A percentile compares a stretch with the other conserved stretches of the same genome.
Evolutionary conservation across 2,329 filamentous ascomycete species (phyloP).

Genomic region (Teratosphaeria gauchensis): DNA sequence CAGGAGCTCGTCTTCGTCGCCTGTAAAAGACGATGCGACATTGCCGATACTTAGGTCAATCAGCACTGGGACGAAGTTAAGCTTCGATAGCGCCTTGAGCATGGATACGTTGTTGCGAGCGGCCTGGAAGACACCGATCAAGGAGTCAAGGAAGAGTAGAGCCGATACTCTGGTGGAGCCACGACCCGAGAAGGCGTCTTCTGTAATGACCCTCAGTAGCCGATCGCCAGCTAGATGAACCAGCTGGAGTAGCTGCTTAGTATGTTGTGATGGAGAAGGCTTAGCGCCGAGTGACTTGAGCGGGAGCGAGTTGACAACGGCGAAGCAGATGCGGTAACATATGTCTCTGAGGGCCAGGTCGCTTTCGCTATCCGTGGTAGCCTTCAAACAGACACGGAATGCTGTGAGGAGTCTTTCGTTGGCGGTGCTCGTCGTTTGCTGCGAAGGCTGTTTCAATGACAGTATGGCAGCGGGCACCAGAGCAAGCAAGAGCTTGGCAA

Average conservation of each 20-base stretch:
- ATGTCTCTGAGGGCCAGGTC: conserved; percentile 65
- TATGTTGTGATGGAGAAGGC: conserved; percentile 9
- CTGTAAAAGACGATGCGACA: conserved; percentile 56
- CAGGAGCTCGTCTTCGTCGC: conserved; percentile 38
- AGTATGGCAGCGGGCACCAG: conserved; percentile 54
- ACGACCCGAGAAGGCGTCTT: conserved; percentile 83
- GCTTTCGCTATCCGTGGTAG: conserved; percentile 64
- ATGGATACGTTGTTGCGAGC: conserved; percentile 64
- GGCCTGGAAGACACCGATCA: conserved; percentile 60
- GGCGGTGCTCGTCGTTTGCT: conserved; percentile 40
- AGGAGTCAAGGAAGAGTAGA: conserved; percentile 67
- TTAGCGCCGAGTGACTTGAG: conserved; percentile 5
- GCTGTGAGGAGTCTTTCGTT: conserved; percentile 82
- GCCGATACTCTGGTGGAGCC: conserved; percentile 75
- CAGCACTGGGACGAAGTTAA: conserved; percentile 85
- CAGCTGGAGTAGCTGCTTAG: conserved; percentile 45
- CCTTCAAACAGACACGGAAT: conserved; percentile 76
- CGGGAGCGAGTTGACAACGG: conserved; percentile 13
- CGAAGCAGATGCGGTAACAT: conserved; percentile 84
- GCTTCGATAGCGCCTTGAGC: conserved; percentile 66
- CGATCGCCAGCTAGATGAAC: conserved; percentile 72
- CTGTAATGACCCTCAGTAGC: conserved; percentile 77
- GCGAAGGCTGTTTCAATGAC: conserved; percentile 47
- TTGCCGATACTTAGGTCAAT: conserved; percentile 76
- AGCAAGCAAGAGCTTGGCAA: conserved; percentile 66